Base-by-base conservation (phyloP, 768 basidiomycete species). In the Lactarius vividus region DNA sequence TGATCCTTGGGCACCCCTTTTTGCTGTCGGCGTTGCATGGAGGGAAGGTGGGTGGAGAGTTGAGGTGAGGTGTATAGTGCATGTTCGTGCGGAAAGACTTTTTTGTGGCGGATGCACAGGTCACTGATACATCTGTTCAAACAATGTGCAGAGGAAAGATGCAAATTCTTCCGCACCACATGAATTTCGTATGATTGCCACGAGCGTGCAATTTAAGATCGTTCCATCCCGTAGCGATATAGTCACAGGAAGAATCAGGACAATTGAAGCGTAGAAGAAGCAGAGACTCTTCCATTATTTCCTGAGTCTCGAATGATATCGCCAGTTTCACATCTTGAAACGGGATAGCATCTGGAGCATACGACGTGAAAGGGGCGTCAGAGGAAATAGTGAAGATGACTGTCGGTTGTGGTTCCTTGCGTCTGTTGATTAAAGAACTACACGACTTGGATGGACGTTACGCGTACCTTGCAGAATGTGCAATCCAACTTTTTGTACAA, bases 21-120 rank as follows among this genome's bases (percentile, higher is more conserved):
- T 65, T 78, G 75, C 54, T 74, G 72, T 39, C 77, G 74, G 59
- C 78, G 78, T 28, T 78, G 79, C 73, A 88, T 82, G 0, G 92
- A 91, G 0, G 95, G 95, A 5, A 96, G 79, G 74, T 98, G 95
- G 4, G 84, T 65, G 8, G 84, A 80, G 4, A 96, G 78, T 72
- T 87, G 67, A 74, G 82, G 77, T 7, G 84, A 81, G 1, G 87
- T 80, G 74, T 96, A 99, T 31, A 97, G 75, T 1, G 87, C 84
- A 73, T 98, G 96, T 75, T 99, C 96, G 76, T 99, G 96, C 1
- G 92, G 82, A 75, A 99, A 99, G 44, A 98, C 90, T 71, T 97
- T 97, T 79, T 98, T 96, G 75, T 83, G 83, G 59, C 87, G 83
- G 63, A 94, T 87, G 74, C 97, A 99, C 2, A 99, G 74, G 70